These are phyloP conservation scores for Aspergillus sclerotioniger DNA, from an alignment of 495 filamentous ascomycete genomes.

Conservation along the genomic window DNA sequence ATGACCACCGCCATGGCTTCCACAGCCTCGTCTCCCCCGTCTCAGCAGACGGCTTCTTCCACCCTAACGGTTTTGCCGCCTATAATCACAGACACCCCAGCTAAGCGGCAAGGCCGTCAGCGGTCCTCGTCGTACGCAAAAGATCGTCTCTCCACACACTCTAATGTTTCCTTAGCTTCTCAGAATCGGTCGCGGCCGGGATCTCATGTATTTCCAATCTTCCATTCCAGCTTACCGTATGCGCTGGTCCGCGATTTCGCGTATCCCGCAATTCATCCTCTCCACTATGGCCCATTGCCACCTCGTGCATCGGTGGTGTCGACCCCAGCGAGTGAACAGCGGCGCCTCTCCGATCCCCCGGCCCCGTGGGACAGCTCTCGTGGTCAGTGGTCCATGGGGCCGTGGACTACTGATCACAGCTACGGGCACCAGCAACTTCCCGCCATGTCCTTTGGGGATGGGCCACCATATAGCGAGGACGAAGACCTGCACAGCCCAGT, in stretches of 20 bases:
- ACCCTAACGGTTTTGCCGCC: conserved; percentile 44
- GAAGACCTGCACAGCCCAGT: conserved; percentile 93
- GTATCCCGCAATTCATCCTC: conserved; percentile 74
- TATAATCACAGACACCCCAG: conserved; percentile 37
- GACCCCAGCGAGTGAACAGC: conserved; percentile 79
- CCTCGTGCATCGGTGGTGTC: conserved; percentile 77
- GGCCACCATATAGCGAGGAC: conserved; percentile 96
- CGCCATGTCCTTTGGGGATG: conserved; percentile 83
- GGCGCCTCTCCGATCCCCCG: conserved; percentile 79
- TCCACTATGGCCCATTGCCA: conserved; percentile 87
- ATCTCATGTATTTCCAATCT: conserved; percentile 76
- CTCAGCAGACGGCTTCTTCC: conserved; percentile 30
- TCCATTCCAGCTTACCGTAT: conserved; percentile 86
- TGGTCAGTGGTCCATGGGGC: conserved; percentile 50
- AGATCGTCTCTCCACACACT: conserved; percentile 71
- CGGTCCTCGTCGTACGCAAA: conserved; percentile 70
- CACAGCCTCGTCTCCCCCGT: conserved; percentile 56
- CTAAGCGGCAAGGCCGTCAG: conserved; percentile 49
- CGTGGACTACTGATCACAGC: conserved; percentile 46
- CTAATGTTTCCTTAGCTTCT: conserved; percentile 54
- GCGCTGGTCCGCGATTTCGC: conserved; percentile 94
- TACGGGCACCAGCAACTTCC: conserved; percentile 65
- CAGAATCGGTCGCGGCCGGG: conserved; percentile 65
- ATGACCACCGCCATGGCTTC: conserved; percentile 59
- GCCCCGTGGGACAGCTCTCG: conserved; percentile 54